A percentile compares a stretch with the other conserved stretches of the same genome.
These are phyloP conservation scores for Colletotrichum sp. DNA, from an alignment of 2,329 filamentous ascomycete genomes.

Conservation along the genomic window DNA sequence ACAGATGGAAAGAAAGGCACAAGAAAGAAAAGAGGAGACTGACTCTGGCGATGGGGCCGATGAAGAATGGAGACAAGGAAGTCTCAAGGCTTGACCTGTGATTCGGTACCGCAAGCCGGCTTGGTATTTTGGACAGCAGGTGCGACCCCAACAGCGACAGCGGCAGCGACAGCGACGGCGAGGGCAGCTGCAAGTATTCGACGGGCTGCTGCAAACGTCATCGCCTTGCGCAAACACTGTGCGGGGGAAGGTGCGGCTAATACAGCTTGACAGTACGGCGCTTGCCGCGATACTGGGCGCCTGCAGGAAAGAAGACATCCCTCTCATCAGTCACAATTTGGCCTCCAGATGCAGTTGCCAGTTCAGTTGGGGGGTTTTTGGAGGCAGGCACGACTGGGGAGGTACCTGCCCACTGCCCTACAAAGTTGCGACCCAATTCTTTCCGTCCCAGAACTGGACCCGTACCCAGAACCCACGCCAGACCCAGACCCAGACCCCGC, in stretches of 20 bases:
- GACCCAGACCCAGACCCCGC: background rate
- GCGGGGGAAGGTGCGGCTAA: background rate
- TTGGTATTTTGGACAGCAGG: slow-evolving; percentile 1
- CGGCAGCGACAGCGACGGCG: background rate
- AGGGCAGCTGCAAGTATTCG: background rate
- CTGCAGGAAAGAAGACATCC: background rate
- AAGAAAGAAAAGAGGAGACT: background rate
- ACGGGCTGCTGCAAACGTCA: slow-evolving; percentile 10
- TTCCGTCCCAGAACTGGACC: background rate
- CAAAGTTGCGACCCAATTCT: background rate
- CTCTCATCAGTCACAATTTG: no score
- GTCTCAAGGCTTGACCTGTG: background rate
- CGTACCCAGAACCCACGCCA: background rate
- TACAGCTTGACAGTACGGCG: slow-evolving; percentile 8
- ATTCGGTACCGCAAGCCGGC: slow-evolving; percentile 7
- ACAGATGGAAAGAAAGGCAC: background rate
- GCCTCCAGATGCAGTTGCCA: background rate
- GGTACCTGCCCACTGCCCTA: background rate
- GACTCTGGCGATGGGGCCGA: background rate
- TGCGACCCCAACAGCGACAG: background rate
- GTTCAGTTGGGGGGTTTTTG: background rate
- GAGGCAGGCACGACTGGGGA: background rate
- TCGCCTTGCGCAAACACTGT: slow-evolving; percentile 12
- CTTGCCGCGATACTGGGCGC: slow-evolving; percentile 16
- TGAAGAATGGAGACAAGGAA: slow-evolving; percentile 10